These are phyloP conservation scores for Penicillium flavigenum DNA, from an alignment of 495 filamentous ascomycete genomes.

Conservation along the genomic window DNA sequence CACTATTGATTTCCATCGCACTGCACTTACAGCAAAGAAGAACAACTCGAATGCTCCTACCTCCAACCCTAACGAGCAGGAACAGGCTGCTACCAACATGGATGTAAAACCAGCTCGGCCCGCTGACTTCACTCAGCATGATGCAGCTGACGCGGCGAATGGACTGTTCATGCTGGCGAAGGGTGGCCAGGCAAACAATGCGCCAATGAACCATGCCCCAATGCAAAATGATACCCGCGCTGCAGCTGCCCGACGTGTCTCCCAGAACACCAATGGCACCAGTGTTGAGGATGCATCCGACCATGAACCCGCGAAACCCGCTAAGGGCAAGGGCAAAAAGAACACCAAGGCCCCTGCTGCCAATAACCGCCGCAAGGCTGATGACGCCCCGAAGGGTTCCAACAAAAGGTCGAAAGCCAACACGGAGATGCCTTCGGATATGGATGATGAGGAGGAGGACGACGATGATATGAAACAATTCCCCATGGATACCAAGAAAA, in stretches of 20 bases:
- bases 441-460: conserved; percentile 50
- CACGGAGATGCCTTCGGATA: conserved; percentile 53
- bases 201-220: conserved; percentile 38
- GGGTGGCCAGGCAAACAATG: conserved; percentile 51
- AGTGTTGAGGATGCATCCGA: conserved; percentile 65
- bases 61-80: conserved; percentile 51
- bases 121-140: conserved; percentile 72
- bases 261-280: conserved; percentile 38
- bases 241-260: conserved; percentile 31
- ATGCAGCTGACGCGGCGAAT: conserved; percentile 92
- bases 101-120: conserved; percentile 47
- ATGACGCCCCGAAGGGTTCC: conserved; percentile 66
- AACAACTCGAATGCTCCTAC: conserved; percentile 50
- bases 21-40: conserved; percentile 80
- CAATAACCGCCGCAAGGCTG: conserved; percentile 75
- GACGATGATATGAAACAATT: conserved; percentile 51
- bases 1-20: conserved; percentile 92
- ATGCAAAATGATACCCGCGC: conserved; percentile 35
- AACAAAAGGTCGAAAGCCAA: conserved; percentile 71
- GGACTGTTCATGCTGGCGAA: conserved; percentile 89
- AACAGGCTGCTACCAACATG: conserved; percentile 50
- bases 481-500: conserved; percentile 64
- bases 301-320: conserved; percentile 60
- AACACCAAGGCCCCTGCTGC: conserved; percentile 47
- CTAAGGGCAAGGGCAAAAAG: conserved; percentile 71